These are phyloP conservation scores for Phytophthora colocasiae DNA, from an alignment of 352 stramenopile genomes.

Conservation along the genomic window DNA sequence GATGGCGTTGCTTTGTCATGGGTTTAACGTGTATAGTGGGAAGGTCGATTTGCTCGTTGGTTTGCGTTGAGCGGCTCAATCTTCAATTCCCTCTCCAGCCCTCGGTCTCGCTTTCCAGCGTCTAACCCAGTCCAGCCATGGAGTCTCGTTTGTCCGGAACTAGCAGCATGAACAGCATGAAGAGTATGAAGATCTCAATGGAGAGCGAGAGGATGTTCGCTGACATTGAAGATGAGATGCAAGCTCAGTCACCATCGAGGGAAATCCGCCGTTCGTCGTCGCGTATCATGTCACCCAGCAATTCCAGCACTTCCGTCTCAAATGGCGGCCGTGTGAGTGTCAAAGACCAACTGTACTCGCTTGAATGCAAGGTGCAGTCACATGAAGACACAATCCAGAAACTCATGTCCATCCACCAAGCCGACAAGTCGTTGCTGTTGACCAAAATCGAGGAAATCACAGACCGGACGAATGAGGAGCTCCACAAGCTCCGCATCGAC, in stretches of 20 bases:
- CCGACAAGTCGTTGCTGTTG: conserved; percentile 77
- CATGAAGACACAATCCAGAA: conserved; percentile 88
- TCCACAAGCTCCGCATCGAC: conserved; percentile 79
- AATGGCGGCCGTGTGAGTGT: conserved; percentile 60
- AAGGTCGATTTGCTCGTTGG: conserved; percentile 15
- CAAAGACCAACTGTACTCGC: conserved; percentile 81
- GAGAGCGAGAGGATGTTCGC: conserved; percentile 83
- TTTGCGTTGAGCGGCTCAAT: conserved; percentile 28
- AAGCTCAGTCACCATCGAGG: conserved; percentile 52
- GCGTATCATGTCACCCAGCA: conserved; percentile 64
- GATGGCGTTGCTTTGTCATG: conserved; percentile 2
- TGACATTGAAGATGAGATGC: conserved; percentile 77
- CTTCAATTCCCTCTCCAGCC: conserved; percentile 33
- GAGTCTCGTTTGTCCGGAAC: conserved; percentile 66
- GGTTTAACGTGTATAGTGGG: not conserved
- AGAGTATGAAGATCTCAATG: conserved; percentile 87
- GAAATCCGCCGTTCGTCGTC: conserved; percentile 72
- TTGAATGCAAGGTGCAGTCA: conserved; percentile 82
- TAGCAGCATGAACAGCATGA: conserved; percentile 82
- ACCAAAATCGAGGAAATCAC: conserved; percentile 86
- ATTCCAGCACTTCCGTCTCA: conserved; percentile 46
- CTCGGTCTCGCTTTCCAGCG: conserved; percentile 7
- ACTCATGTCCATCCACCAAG: conserved; percentile 84
- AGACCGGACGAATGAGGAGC: conserved; percentile 77
- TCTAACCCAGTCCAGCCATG: conserved; percentile 37